These are phyloP conservation scores for Lepraria neglecta DNA, from an alignment of 495 filamentous ascomycete genomes.

Conservation along the genomic window DNA sequence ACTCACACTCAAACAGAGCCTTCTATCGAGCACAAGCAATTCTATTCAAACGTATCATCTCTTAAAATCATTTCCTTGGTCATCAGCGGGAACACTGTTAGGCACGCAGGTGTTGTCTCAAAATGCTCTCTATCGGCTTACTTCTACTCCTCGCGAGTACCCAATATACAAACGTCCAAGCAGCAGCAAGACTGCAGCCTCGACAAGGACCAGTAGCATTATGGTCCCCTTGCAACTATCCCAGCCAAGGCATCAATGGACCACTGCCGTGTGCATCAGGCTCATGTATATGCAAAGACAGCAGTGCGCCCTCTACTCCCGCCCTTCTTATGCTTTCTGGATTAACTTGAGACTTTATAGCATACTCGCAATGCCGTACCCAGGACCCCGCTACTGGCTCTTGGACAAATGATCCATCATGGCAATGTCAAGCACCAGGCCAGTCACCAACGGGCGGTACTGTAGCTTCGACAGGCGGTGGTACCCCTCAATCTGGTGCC, in stretches of 20 bases:
- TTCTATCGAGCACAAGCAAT: neutral
- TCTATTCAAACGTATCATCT: neutral
- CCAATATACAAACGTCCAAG: neutral
- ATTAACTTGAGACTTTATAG: neutral
- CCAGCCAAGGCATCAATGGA: conserved; percentile 17
- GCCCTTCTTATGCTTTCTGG: neutral
- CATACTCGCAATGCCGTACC: conserved; percentile 16
- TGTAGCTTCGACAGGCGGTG: neutral
- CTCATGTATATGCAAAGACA: conserved; percentile 18
- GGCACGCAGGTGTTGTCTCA: neutral
- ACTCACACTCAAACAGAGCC: neutral
- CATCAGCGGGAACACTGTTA: neutral
- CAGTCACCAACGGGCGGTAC: neutral
- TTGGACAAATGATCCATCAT: conserved; percentile 13
- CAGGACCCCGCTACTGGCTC: neutral
- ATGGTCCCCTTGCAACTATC: conserved; percentile 15
- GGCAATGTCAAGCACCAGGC: conserved; percentile 16
- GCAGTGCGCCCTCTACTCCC: conserved; percentile 4
- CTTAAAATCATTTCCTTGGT: neutral
- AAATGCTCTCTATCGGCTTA: neutral
- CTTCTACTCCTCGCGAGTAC: conserved; percentile 2
- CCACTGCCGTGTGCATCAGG: conserved; percentile 13
- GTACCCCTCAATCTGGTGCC: neutral
- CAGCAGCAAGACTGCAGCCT: neutral
- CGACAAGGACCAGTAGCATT: conserved; percentile 10